These are phyloP conservation scores for Pythium rhizo-oryzae DNA, from an alignment of 352 stramenopile species.

Conservation along the genomic window DNA sequence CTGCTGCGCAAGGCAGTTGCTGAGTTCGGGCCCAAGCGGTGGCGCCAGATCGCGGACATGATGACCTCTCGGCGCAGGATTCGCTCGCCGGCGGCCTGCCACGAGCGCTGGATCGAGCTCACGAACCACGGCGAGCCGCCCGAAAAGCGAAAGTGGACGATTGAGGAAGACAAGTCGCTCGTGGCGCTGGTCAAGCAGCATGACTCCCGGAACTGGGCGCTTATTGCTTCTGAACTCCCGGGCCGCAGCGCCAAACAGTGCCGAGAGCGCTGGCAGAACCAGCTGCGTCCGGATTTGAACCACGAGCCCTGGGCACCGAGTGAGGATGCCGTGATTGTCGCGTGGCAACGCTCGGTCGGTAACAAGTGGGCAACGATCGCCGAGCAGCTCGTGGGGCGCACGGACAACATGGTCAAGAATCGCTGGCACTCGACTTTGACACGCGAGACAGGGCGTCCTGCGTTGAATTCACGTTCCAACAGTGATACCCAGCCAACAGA, in stretches of 20 bases:
- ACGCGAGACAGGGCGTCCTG: not conserved
- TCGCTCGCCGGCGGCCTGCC: slow-evolving; percentile 28
- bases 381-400: slow-evolving; percentile 40
- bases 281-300: slow-evolving; percentile 32
- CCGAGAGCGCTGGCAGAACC: slow-evolving; percentile 48
- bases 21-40: slow-evolving; percentile 14
- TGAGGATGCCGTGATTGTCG: slow-evolving; percentile 31
- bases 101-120: slow-evolving; percentile 43
- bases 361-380: slow-evolving; percentile 65
- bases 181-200: slow-evolving; percentile 40
- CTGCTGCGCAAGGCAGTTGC: slow-evolving; percentile 10
- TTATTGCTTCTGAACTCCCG: slow-evolving; percentile 60
- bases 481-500: not conserved
- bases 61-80: slow-evolving; percentile 9
- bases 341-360: slow-evolving; percentile 30
- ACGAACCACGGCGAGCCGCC: slow-evolving; percentile 32
- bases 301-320: slow-evolving; percentile 26
- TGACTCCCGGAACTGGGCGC: slow-evolving; percentile 50
- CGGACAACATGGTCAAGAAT: slow-evolving; percentile 68
- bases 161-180: slow-evolving; percentile 50
- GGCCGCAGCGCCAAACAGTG: slow-evolving; percentile 75
- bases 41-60: slow-evolving; percentile 18
- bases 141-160: slow-evolving; percentile 41
- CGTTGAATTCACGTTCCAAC: too few relatives aligned
- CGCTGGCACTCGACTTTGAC: slow-evolving; percentile 44